Base-by-base conservation (phyloP, 768 basidiomycete genomes). In the Leccinellum albellum region DNA sequence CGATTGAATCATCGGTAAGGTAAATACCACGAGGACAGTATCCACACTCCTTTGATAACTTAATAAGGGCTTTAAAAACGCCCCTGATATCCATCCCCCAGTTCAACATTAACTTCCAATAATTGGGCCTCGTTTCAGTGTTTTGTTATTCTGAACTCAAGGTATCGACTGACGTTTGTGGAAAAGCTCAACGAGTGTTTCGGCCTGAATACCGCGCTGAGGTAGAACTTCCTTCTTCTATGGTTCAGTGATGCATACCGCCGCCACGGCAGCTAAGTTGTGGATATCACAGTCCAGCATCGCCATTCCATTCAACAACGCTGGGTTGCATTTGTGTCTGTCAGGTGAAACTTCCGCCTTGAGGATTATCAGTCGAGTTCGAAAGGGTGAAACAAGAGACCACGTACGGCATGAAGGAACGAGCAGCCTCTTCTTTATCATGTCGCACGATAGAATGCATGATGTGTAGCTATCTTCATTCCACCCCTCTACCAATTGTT, bases 321-420 rank as follows among this genome's bases (percentile, higher is more conserved):
- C 35, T 21, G 50, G 44, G 52, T 73, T 73, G 54, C 70, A 71
- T 20, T 33, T 55, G 32, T 71, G 71, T 31, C 52, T 20, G 31
- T 42, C 49, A 12, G 56, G 21, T 12, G 3, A 20, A 47, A 57
- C 32, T 31, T 44, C 51, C 5, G 62, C 60, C 64, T 65, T 40
- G 37, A 23, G 44, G 21, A 48, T n/a, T 7, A 47, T 70, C 46
- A 70, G 35, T 31, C 47, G 28, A 53, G 29, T 32, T 31, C 26
- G 28, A 50, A 31, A 46, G 1, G 3, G 13, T 0, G 9, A 45
- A 29, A 13, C 12, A 33, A 45, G 20, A 21, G 26, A 44, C 8
- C 28, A 50, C 62, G 8, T 37, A 70, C 69, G 17, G 10, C 48
- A 31, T 45, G 46, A 42, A 72, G 62, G 35, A 70, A 31, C 9